Evolutionary conservation across 768 basidiomycete species (phyloP), one percentile per base, ranked within the genome.

Genomic region (Trametes gibbosa): DNA sequence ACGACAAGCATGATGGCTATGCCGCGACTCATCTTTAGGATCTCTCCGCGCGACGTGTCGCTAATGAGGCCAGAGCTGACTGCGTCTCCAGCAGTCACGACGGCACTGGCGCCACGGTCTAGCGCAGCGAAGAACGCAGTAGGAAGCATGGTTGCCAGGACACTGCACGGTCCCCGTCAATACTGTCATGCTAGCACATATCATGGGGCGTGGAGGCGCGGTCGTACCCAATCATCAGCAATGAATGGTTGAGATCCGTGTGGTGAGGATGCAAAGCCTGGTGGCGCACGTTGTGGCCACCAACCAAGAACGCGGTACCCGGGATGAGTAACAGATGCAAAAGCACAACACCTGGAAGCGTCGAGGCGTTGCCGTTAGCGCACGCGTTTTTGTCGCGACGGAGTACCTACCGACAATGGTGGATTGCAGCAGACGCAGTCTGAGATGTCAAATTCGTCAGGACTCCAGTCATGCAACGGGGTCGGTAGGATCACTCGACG

Each of bases 311-410:
- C 0, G 87, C 77, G 4, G 80, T 76, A 2, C 89, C 89, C 0
- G 89, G 88, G 43, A 90, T 76, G 14, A 91, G 78, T 0, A 91
- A 77, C 0, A 90, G 76, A 68, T 89, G 89, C 10, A 91, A 76
- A n/a, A 91, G 72, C 6, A 89, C 78, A 8, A 91, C 89, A 17
- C 89, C 86, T 84, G 58, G 7, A 27, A 41, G 39, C 25, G 29
- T 3, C 10, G 2, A 16, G n/a, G 25, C 29, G 25, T 29, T 16
- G 47, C 17, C n/a, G n/a, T 53, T 13, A 27, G 34, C 7, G 25
- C 21, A 8, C 10, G 10, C 29, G 10, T 10, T 32, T 32, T 5
- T 32, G 10, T 4, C 10, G 10, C 5, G 29, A 32, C 29, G 29
- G 29, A 32, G 5, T 32, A 32, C 52, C 13, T 56, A 82, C 85